These are phyloP conservation scores for Ophiostoma sp. DNA, from an alignment of 2,329 filamentous ascomycete species.

Conservation along the genomic window DNA sequence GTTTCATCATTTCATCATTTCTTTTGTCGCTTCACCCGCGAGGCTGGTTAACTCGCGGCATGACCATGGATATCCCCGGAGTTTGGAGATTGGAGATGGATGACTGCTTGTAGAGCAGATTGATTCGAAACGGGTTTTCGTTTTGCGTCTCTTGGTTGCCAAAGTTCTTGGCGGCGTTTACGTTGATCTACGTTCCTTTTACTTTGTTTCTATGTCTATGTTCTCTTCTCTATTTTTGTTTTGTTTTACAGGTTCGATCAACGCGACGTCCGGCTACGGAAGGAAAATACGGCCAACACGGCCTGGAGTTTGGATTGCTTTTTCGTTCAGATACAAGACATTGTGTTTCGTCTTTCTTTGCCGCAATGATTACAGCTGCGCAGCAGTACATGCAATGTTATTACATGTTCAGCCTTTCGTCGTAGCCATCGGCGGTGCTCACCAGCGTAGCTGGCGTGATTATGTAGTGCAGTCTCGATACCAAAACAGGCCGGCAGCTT, in stretches of 20 bases:
- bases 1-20: not conserved
- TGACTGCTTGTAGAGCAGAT: not conserved
- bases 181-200: too few relatives aligned
- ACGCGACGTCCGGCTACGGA: not conserved
- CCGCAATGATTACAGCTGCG: not conserved
- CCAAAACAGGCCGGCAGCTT: too few relatives aligned
- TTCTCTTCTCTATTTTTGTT: not conserved
- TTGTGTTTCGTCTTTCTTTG: not conserved
- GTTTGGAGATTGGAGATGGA: not conserved
- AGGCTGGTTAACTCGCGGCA: slow-evolving; percentile 8
- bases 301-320: not conserved
- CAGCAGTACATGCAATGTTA: not conserved
- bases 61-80: not conserved
- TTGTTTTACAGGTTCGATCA: not conserved
- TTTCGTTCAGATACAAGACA: not conserved
- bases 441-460: too few relatives aligned
- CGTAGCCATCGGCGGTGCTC: too few relatives aligned
- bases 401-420: too few relatives aligned
- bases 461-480: too few relatives aligned
- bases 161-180: not conserved
- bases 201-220: not conserved
- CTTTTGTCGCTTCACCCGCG: not conserved
- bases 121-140: slow-evolving; percentile 3
- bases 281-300: not conserved
- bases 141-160: not conserved